phyloP scores from a whole-genome alignment of 2,329 filamentous ascomycete genomes.

The Paraconiothyrium brasiliense region DNA sequence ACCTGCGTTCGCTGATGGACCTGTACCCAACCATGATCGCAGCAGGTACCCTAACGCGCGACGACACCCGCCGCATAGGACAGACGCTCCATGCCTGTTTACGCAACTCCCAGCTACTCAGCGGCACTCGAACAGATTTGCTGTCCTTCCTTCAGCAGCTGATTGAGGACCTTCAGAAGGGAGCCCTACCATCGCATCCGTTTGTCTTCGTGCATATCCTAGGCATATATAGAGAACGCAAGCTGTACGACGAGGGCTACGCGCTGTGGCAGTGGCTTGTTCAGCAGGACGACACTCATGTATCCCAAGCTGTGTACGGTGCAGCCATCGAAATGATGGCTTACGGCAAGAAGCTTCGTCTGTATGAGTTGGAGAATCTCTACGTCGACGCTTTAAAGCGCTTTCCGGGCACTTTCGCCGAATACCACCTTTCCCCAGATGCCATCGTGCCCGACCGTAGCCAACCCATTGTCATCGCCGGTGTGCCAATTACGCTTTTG shows the following conservation, averaged over 20 bases:
- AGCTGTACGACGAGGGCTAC: conserved; percentile 49
- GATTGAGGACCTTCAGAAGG: conserved; percentile 51
- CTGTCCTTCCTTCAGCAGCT: conserved; percentile 50
- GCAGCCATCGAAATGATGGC: conserved; percentile 61
- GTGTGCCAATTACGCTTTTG: conserved; percentile 55
- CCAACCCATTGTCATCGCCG: conserved; percentile 40
- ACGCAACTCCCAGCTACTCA: conserved; percentile 30
- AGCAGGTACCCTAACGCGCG: conserved; percentile 21
- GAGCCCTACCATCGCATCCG: conserved; percentile 47
- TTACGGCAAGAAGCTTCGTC: conserved; percentile 47
- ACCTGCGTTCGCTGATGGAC: conserved; percentile 32
- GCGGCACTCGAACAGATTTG: conserved; percentile 19
- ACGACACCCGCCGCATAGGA: conserved; percentile 44
- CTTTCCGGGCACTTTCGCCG: conserved; percentile 57
- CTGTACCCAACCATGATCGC: conserved; percentile 38
- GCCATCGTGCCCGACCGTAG: conserved; percentile 57
- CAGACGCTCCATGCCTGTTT: conserved; percentile 48
- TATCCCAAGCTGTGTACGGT: conserved; percentile 57
- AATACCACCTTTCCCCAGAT: conserved; percentile 58
- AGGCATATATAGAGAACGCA: conserved; percentile 56
- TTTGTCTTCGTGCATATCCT: conserved; percentile 58
- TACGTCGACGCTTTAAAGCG: conserved; percentile 57
- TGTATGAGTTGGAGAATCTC: conserved; percentile 56
- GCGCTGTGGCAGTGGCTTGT: conserved; percentile 61
- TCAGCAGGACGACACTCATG: conserved; percentile 52